Base-by-base conservation (phyloP, 2,329 filamentous ascomycete species). In the Botrytis paeoniae region DNA sequence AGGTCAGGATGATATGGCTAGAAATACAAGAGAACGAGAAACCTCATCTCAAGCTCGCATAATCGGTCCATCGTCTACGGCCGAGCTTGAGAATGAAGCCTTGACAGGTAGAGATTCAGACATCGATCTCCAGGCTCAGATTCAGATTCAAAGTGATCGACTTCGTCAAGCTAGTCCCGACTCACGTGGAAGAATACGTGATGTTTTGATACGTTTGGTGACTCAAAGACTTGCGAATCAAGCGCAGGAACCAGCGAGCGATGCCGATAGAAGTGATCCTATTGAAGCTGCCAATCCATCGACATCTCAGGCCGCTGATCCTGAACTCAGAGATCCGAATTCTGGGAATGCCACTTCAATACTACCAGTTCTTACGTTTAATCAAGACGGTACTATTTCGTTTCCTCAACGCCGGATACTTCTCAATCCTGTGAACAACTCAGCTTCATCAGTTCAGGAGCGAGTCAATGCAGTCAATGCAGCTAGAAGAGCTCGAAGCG, bases 251-350 rank as follows among this genome's bases (percentile, higher is more conserved):
- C 37, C 10, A 20, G 25, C n/a, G 16, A 29, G 60, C 20, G 7
- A 18, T 20, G 9, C 29, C 25, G 1, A 20, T 18, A 3, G 1
- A 29, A 6, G 8, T 0, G 6, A 9, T 29, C 1, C 1, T 18
- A 7, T 8, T 18, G n/a, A 0, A 29, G 3, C 51, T 32, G n/a
- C 14, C 3, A 2, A 2, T 57, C 1, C 14, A 4, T 18, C 6
- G 6, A 57, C 1, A 57, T 1, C 51, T 9, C 51, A 16, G 0
- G 7, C 51, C 25, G 6, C n/a, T 57, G 3, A 4, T 7, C 3
- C 51, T 18, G 14, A 18, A 18, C 0, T 5, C n/a, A 32, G 51
- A 18, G 51, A 57, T 29, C 6, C 6, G 18, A 29, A 2, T 18
- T 3, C 51, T 57, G 14, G 5, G 7, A 29, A 29, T 9, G 6